Evolutionary conservation across 768 basidiomycete genomes (phyloP), one percentile per base, ranked within the genome.

Genomic region (Mycena capillaripes): DNA sequence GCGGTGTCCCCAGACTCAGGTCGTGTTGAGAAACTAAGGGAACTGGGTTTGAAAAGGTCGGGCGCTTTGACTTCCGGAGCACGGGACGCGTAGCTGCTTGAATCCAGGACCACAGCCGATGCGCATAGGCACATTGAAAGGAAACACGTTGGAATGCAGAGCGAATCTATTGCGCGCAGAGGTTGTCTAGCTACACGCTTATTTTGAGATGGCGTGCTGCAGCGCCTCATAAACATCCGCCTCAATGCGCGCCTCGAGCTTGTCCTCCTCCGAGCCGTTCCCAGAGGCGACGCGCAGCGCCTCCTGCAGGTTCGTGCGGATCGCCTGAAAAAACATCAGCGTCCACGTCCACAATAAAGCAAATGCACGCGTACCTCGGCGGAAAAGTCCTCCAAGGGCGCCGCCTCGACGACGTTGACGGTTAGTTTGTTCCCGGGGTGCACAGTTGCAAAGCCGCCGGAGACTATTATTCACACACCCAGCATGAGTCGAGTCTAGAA

Each of bases 361-460:
- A 32, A 17, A 30, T 56, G n/a, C 23, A 23, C 21, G n/a, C 40
- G 67, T 75, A 97, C 97, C 89, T 98, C 98, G 25, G 88, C 77
- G 0, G 97, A 97, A 86, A 98, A 97, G 46, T 91, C 87, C 66
- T 97, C 96, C 44, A 99, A 86, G 25, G 96, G 92, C 68, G 97
- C 97, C 71, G 95, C 98, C 87, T 99, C 98, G 55, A 99, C 92
- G 69, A 93, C 96, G 85, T 99, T 99, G 81, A 99, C 94, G 46
- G 98, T 99, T 71, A 99, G 86, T 76, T 90, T 92, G 89, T 98
- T 99, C 85, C 97, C 96, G 40, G 96, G 96, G 84, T 99, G 98
- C 46, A 99, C 95, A 70, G 95, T 98, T 63, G 98, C 97, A 82
- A 99, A 98, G 64, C 98, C 98, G 69, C 96, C 93, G 64, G 97